Evolutionary conservation across 1,284 basidiomycete genomes (phyloP), one percentile per base, ranked within the genome.

Genomic region (Meira nashicola): DNA sequence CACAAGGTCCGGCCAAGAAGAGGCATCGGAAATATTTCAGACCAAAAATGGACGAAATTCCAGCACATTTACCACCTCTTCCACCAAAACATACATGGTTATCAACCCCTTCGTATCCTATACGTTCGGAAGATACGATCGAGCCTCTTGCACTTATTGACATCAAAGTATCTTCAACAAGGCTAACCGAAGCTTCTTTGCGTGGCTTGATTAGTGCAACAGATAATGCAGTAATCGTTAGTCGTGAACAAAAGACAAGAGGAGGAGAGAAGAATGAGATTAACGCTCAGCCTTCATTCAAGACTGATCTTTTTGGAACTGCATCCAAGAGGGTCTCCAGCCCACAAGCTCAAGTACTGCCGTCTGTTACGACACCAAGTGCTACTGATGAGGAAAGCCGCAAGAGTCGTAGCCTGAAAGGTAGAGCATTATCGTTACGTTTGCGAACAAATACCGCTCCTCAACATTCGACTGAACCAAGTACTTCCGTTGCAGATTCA

Each of bases 21-120:
- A 53, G 50, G 37, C 23, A 17, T 3, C 14, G 38, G 28, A 39
- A 53, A 25, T 8, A 41, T 5, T 39, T 53, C 50, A 53, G 15
- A 28, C n/a, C 37, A 15, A 19, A 53, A 39, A 53, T 41, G 50
- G 50, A n/a, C 8, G 39, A 53, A 41, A 25, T 53, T 6, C 50
- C 50, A 5, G 17, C 12, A 2, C 50, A 53, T 15, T 38, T 53
- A 5, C 50, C 50, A 23, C 17, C 50, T n/a, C 28, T 53, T 39
- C 50, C 50, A 2, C 50, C 50, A 39, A 53, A 38, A 38, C 50
- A 53, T 53, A 53, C 50, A 37, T 53, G 50, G 50, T 25, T 53
- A 21, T 41, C 37, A 41, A 53, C 28, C 14, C 50, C 50, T 5
- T 39, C 50, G 2, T 53, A 40, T 15, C 38, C 50, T 21, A 28